Percentiles rank a stretch among this genome's conserved stretches.
phyloP scores from a whole-genome alignment of 495 filamentous ascomycete genomes.

The Amniculicola lignicola region DNA sequence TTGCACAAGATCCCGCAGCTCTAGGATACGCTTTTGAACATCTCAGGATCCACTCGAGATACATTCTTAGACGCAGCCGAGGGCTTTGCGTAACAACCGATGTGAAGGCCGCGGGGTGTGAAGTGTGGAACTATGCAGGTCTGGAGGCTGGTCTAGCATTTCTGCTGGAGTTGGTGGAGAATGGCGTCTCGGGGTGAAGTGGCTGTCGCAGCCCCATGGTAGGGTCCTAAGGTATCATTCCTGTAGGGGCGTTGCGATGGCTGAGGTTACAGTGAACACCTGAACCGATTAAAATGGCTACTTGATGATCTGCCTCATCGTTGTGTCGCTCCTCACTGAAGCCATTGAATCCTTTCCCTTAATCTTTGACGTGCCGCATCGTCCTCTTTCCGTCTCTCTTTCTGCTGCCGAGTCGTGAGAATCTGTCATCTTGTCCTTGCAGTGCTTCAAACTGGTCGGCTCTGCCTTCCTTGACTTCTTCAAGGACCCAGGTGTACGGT shows the following conservation, averaged over 20 bases:
- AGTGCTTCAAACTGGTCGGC: too few relatives aligned
- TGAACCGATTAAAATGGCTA: too few relatives aligned
- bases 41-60: too few relatives aligned
- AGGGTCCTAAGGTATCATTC: slow-evolving; percentile 22
- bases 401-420: too few relatives aligned
- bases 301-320: not conserved
- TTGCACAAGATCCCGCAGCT: not conserved
- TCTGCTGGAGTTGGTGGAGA: not conserved
- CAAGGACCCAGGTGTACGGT: slow-evolving; percentile 4
- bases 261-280: slow-evolving; percentile 23
- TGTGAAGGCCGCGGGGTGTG: not conserved
- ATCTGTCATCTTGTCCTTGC: too few relatives aligned
- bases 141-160: slow-evolving; percentile 1
- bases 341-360: not conserved
- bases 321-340: slow-evolving; percentile 1
- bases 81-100: not conserved
- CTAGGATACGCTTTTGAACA: too few relatives aligned
- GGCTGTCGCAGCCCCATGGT: slow-evolving; percentile 6
- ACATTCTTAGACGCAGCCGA: not conserved
- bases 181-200: not conserved
- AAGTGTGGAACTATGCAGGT: slow-evolving; percentile 4
- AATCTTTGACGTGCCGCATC: slow-evolving; percentile 9
- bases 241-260: slow-evolving; percentile 8
- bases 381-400: slow-evolving; percentile 6
- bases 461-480: slow-evolving; percentile 2